phyloP scores from a whole-genome alignment of 2,329 filamentous ascomycete genomes.

The Alternaria postmessia region DNA sequence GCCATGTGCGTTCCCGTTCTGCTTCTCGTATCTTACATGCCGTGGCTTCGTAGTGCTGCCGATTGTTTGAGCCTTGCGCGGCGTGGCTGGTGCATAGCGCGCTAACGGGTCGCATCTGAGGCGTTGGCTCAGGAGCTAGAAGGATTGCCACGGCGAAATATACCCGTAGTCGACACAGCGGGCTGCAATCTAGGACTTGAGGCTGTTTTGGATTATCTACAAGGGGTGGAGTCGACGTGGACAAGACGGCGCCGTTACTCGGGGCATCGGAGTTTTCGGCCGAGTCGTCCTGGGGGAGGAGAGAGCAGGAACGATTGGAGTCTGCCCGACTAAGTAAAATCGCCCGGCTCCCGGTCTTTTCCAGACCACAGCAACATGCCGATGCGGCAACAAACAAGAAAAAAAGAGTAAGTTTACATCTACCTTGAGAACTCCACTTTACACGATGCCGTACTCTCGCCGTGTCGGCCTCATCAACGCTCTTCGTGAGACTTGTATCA shows the following conservation, averaged over 20 bases:
- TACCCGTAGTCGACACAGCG: not conserved
- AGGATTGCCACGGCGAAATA: not conserved
- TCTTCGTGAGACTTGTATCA: conserved; percentile 2
- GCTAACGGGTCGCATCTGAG: not conserved
- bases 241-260: conserved; percentile 1
- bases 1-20: conserved; percentile 19
- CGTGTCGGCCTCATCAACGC: not conserved
- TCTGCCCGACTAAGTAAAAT: conserved; percentile 3
- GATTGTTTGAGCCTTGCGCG: conserved; percentile 1
- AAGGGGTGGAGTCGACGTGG: not conserved
- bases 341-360: not conserved
- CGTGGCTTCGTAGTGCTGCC: conserved; percentile 1
- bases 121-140: not conserved
- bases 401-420: not conserved
- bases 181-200: not conserved
- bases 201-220: conserved; percentile 7
- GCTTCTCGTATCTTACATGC: conserved; percentile 2
- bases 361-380: not conserved
- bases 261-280: not conserved
- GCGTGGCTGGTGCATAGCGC: not conserved
- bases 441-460: conserved; percentile 10
- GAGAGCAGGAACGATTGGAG: not conserved
- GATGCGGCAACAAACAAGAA: not conserved
- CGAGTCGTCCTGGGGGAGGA: not conserved
- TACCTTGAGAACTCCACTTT: not conserved